Evolutionary conservation across 805 yeast species (phyloP).

Genomic region (Lipomyces kockii): DNA sequence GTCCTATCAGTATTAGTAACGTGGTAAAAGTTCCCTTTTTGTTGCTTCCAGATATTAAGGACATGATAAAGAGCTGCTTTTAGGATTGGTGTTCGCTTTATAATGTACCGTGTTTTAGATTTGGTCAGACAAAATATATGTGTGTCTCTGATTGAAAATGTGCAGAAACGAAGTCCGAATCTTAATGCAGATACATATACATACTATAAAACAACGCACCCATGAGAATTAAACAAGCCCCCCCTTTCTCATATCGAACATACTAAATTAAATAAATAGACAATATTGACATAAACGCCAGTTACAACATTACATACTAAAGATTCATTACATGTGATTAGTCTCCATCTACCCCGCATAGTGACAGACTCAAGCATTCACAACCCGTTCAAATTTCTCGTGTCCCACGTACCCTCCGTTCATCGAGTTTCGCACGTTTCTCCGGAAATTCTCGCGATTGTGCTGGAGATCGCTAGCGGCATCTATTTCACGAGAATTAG

Average conservation of each 20-base stretch:
- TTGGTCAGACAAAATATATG: neutral
- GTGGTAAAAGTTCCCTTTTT: neutral
- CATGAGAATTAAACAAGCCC: neutral
- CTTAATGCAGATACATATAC: slow-evolving; percentile 1
- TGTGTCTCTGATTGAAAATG: neutral
- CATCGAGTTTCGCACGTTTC: slow-evolving; percentile 68
- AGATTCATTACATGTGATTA: neutral
- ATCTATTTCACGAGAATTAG: slow-evolving; percentile 17
- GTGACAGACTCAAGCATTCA: neutral
- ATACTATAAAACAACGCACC: neutral
- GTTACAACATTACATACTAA: slow-evolving; percentile 2
- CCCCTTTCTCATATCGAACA: neutral
- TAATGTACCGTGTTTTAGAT: neutral
- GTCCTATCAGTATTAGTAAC: neutral
- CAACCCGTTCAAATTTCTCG: slow-evolving; percentile 66
- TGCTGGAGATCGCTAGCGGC: slow-evolving; percentile 44
- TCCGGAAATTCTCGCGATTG: slow-evolving; percentile 55
- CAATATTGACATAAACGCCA: neutral
- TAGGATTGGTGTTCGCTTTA: neutral
- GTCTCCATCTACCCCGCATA: too few species aligned
- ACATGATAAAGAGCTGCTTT: neutral
- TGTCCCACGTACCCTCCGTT: slow-evolving; percentile 67
- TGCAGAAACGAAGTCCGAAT: neutral
- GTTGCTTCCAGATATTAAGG: neutral
- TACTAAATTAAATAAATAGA: neutral